These are phyloP conservation scores for Auricularia cornea DNA, from an alignment of 768 basidiomycete genomes.

Conservation along the genomic window DNA sequence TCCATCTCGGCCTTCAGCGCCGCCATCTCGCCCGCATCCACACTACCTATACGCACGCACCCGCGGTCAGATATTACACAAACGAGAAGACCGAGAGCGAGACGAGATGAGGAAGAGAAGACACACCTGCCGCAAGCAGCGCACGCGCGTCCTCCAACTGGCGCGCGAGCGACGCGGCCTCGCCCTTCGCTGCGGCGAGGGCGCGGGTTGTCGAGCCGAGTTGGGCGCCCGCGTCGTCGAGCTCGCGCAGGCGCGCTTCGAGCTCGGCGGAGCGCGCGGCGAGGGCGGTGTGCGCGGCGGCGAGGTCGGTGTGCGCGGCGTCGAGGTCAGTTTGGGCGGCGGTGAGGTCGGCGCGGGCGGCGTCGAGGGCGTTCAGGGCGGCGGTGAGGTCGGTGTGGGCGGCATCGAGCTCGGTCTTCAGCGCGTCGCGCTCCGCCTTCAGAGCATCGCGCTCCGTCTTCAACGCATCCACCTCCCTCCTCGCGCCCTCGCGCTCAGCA, in stretches of 20 bases:
- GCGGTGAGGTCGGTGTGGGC: too few relatives aligned
- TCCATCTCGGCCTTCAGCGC: conserved; percentile 39
- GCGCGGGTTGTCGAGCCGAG: not conserved
- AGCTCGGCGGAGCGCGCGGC: too few relatives aligned
- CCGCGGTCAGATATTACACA: conserved; percentile 30
- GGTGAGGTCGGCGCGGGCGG: conserved; percentile 70
- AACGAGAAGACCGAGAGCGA: conserved; percentile 67
- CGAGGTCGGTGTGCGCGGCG: conserved; percentile 72
- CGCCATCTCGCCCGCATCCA: not conserved
- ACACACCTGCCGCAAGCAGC: too few relatives aligned
- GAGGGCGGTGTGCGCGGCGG: too few relatives aligned
- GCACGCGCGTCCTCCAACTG: not conserved
- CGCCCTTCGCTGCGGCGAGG: not conserved
- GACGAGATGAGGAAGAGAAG: too few relatives aligned
- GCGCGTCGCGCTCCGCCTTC: too few relatives aligned
- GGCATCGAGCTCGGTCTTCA: too few relatives aligned
- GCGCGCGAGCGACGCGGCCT: not conserved
- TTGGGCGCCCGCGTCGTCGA: not conserved
- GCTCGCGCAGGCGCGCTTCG: not conserved
- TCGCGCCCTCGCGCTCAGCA: too few relatives aligned
- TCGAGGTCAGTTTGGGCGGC: conserved; percentile 82
- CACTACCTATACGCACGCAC: too few relatives aligned
- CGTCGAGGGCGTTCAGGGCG: conserved; percentile 73
- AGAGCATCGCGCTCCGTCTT: too few relatives aligned
- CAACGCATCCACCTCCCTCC: too few relatives aligned